Base-by-base conservation (phyloP, 2,329 filamentous ascomycete genomes). In the Fusarium zealandicum region DNA sequence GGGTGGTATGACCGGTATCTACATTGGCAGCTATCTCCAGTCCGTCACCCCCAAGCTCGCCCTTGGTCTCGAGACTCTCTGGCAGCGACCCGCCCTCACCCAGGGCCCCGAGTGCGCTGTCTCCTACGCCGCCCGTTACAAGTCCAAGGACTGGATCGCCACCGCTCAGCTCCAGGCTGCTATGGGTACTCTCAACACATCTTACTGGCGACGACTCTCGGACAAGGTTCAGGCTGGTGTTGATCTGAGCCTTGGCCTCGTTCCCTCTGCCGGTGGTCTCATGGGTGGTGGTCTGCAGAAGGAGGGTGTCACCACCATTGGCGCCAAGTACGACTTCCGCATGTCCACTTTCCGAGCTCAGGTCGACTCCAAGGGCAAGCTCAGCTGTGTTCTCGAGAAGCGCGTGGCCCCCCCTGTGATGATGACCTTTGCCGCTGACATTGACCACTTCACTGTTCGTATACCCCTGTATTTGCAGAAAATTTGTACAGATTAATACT, bases 321-420 rank as follows among this genome's bases (percentile, higher is more conserved):
- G 93, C 70, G 91, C 92, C 73, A 99, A 99, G 79, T 99, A 99
- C 78, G 93, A 97, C 75, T 99, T 99, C 86, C 86, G 91, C 72
- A 90, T 92, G 79, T 95, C 91, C 49, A 95, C 92, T 43, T 96
- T 97, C 87, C 88, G 93, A 64, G 95, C 93, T 37, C 95, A 99
- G 79, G 84, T 98, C 68, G 95, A 99, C 78, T 96, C 92, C 70
- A 88, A 91, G 73, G 95, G 95, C 74, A 96, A 96, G 81, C 83
- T 99, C 57, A 91, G 90, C 76, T 95, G 92, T 73, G 79, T 97
- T 70, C 80, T 98, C 66, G 95, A 99, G 83, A 98, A 97, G 87
- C 89, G 92, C 71, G 90, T 99, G 70, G 92, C 92, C 25, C 92
- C 92, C 61, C 90, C 93, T 22, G 92, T 99, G 54, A 90, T 89